Percentiles rank a stretch among this genome's conserved stretches.
phyloP scores from a whole-genome alignment of 352 stramenopile species.

The Pythium rhizo-oryzae region DNA sequence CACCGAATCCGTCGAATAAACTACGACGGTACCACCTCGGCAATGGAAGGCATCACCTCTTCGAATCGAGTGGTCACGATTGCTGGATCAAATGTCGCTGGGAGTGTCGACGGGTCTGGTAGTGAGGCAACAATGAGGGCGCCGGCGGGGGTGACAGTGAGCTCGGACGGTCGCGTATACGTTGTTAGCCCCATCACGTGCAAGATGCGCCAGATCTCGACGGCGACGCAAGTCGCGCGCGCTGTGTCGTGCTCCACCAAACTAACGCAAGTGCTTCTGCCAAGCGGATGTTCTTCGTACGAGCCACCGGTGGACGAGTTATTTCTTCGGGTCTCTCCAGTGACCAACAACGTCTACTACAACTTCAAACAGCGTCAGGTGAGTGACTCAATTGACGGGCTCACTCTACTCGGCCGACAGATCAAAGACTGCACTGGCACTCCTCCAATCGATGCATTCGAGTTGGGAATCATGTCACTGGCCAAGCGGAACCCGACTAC shows the following conservation, averaged over 20 bases:
- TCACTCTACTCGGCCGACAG: slow-evolving; percentile 57
- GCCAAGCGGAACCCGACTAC: slow-evolving; percentile 27
- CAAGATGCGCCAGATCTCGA: slow-evolving; percentile 85
- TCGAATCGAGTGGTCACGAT: slow-evolving; percentile 89
- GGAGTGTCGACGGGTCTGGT: slow-evolving; percentile 85
- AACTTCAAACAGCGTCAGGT: slow-evolving; percentile 73
- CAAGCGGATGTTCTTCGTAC: slow-evolving; percentile 95
- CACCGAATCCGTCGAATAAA: slow-evolving; percentile 89
- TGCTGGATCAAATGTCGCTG: slow-evolving; percentile 70
- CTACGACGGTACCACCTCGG: slow-evolving; percentile 58
- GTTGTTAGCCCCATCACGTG: slow-evolving; percentile 91
- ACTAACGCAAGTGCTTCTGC: slow-evolving; percentile 84
- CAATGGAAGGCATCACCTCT: slow-evolving; percentile 68
- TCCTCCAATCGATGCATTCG: slow-evolving; percentile 81
- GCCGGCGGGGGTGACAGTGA: slow-evolving; percentile 87
- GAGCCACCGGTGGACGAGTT: slow-evolving; percentile 91
- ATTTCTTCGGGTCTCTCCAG: slow-evolving; percentile 74
- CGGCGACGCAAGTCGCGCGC: slow-evolving; percentile 66
- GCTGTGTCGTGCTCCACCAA: slow-evolving; percentile 77
- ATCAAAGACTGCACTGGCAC: slow-evolving; percentile 93
- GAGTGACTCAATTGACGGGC: slow-evolving; percentile 43
- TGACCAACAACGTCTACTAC: slow-evolving; percentile 93
- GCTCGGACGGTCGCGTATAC: slow-evolving; percentile 87
- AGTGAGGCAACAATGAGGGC: slow-evolving; percentile 90
- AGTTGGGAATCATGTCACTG: slow-evolving; percentile 65